Conservation (phyloP, 139 green algal species). For the Chlamydomonas sp. region DNA sequence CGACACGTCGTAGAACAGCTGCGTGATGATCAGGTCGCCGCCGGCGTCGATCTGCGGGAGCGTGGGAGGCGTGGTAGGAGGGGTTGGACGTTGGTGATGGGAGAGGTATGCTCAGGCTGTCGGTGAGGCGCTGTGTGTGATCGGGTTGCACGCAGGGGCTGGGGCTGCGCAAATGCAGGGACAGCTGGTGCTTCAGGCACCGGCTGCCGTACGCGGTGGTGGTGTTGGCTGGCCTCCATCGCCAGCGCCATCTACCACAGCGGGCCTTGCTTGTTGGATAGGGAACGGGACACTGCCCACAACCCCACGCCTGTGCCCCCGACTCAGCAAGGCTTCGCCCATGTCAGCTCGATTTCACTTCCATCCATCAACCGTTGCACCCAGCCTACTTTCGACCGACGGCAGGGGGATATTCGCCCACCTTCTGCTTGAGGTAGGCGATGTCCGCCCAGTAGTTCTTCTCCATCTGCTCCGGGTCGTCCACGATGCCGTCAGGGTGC, state of each 20-base stretch:
- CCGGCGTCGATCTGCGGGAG: constrained; percentile 85
- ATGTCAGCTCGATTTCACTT: too few relatives aligned
- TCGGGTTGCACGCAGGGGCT: too few relatives aligned
- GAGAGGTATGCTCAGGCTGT: neutral
- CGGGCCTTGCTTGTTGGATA: too few relatives aligned
- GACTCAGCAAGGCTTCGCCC: too few relatives aligned
- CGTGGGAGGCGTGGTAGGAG: neutral
- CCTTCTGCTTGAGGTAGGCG: constrained; percentile 96
- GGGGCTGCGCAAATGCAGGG: too few relatives aligned
- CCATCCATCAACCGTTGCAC: too few relatives aligned
- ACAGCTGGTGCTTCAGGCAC: too few relatives aligned
- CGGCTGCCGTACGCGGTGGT: too few relatives aligned
- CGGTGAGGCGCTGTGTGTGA: neutral
- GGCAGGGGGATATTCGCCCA: neutral
- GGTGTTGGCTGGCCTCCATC: too few relatives aligned
- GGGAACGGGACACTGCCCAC: too few relatives aligned
- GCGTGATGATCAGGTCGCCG: constrained; percentile 94
- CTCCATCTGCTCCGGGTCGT: constrained; percentile 71
- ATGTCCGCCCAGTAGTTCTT: constrained; percentile 91
- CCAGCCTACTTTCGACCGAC: neutral
- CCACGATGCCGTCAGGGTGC: constrained; percentile 93
- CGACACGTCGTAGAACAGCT: constrained; percentile 96
- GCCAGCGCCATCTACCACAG: too few relatives aligned
- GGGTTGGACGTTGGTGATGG: neutral
- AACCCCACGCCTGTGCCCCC: too few relatives aligned